These are phyloP conservation scores for Boeremia lycopersici DNA, from an alignment of 2,329 filamentous ascomycete species.

Conservation along the genomic window DNA sequence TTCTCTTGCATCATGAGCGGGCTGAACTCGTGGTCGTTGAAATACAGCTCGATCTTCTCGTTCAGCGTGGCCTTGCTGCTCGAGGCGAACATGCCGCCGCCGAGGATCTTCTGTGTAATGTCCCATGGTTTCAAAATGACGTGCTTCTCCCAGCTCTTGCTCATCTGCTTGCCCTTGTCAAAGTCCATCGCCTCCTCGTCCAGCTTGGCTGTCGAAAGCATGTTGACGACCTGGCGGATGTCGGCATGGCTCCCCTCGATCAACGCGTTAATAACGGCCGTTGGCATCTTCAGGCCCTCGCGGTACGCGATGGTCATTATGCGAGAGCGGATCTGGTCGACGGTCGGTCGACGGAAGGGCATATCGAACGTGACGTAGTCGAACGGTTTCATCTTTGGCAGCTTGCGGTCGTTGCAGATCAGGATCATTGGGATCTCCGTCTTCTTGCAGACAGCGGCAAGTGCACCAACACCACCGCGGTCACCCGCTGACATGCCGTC, in stretches of 20 bases:
- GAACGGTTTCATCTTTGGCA: slow-evolving; percentile 99
- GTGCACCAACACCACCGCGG: slow-evolving; percentile 89
- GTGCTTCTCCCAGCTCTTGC: slow-evolving; percentile 98
- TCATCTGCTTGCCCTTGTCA: slow-evolving; percentile 89
- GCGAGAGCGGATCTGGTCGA: slow-evolving; percentile 87
- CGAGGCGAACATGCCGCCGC: slow-evolving; percentile 81
- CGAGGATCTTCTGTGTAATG: slow-evolving; percentile 91
- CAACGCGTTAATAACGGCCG: slow-evolving; percentile 84
- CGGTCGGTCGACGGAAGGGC: slow-evolving; percentile 84
- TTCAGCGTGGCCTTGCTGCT: slow-evolving; percentile 87
- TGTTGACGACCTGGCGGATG: slow-evolving; percentile 98
- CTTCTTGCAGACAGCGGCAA: slow-evolving; percentile 94
- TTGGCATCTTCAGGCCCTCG: slow-evolving; percentile 84
- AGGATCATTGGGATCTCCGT: slow-evolving; percentile 93
- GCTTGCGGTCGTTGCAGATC: slow-evolving; percentile 92
- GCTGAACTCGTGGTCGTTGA: slow-evolving; percentile 98
- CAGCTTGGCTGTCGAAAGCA: slow-evolving; percentile 92
- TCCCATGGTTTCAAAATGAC: slow-evolving; percentile 97
- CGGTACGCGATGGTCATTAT: slow-evolving; percentile 95
- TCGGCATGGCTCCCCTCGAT: slow-evolving; percentile 96
- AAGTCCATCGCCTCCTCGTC: slow-evolving; percentile 81
- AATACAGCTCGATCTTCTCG: slow-evolving; percentile 98
- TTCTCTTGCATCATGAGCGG: slow-evolving; percentile 98
- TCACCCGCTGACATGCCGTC: slow-evolving; percentile 99
- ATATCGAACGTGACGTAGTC: slow-evolving; percentile 84